Percentiles rank a stretch among this genome's conserved stretches.
phyloP scores from a whole-genome alignment of 164 flowering plant genomes.

The Macadamia integrifolia region DNA sequence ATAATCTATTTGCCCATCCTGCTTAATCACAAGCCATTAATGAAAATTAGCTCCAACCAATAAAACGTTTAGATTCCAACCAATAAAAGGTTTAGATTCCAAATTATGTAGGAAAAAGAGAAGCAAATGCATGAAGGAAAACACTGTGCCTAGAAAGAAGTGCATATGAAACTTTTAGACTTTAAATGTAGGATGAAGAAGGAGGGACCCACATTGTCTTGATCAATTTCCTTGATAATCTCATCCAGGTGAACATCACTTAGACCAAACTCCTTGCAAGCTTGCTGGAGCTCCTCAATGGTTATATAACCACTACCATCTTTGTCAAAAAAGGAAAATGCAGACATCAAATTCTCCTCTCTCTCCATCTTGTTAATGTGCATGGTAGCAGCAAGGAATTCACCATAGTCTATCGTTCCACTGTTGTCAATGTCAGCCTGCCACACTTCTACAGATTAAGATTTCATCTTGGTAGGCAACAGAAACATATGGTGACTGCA shows the following conservation, averaged over 20 bases:
- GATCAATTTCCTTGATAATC: constrained; percentile 71
- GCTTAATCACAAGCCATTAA: neutral
- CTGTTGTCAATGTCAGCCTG: constrained; percentile 89
- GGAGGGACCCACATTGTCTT: constrained; percentile 58
- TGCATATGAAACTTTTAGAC: neutral
- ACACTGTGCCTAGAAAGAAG: neutral
- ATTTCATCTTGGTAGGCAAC: too few species aligned
- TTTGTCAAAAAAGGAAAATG: constrained; percentile 78
- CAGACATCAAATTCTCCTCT: constrained; percentile 70
- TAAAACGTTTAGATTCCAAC: neutral
- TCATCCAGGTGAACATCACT: constrained; percentile 73
- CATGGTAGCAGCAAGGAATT: constrained; percentile 82
- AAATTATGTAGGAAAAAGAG: neutral
- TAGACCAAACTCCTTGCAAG: constrained; percentile 74
- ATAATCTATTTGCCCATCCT: constrained; percentile 90
- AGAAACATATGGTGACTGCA: neutral
- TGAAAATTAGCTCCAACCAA: constrained; percentile 5
- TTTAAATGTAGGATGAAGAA: neutral
- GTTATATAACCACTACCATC: constrained; percentile 90
- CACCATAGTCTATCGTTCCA: constrained; percentile 81
- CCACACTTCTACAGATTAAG: constrained; percentile 6
- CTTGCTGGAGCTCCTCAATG: constrained; percentile 83
- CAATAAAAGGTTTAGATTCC: neutral
- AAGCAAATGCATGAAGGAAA: neutral
- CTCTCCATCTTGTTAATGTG: constrained; percentile 83